phyloP scores from a whole-genome alignment of 2,329 filamentous ascomycete species.

The Penicillium sp. region DNA sequence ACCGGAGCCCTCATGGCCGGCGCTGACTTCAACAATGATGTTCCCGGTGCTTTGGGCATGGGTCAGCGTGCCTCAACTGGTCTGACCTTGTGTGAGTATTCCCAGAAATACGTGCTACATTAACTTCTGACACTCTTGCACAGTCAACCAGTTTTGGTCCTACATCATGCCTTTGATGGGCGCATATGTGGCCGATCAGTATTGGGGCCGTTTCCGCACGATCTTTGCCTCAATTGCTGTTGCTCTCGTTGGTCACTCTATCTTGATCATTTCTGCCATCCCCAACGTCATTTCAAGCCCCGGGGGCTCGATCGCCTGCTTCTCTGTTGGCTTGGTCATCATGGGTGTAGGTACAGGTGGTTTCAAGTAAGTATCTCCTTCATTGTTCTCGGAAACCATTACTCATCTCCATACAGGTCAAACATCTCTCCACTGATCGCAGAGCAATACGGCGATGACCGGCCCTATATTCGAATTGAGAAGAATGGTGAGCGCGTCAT shows the following conservation, averaged over 20 bases:
- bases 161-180: constrained; percentile 60
- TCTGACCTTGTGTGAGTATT: constrained; percentile 44
- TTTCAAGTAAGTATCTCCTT: constrained; percentile 57
- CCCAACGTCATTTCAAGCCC: constrained; percentile 60
- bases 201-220: constrained; percentile 67
- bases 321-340: constrained; percentile 63
- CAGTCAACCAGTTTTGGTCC: constrained; percentile 61
- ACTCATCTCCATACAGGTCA: constrained; percentile 35
- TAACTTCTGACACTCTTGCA: not conserved
- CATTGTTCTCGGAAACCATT: not conserved
- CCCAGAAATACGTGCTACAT: not conserved
- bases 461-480: constrained; percentile 56
- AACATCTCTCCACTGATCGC: constrained; percentile 72
- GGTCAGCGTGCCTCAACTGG: constrained; percentile 57
- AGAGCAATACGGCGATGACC: constrained; percentile 64
- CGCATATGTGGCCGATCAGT: constrained; percentile 64
- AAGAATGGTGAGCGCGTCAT: constrained; percentile 65
- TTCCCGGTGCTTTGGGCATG: constrained; percentile 56
- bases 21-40: constrained; percentile 17
- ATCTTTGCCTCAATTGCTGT: constrained; percentile 65
- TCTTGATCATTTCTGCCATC: constrained; percentile 64
- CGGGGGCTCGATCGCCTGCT: constrained; percentile 60
- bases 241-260: constrained; percentile 64
- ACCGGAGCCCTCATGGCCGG: constrained; percentile 46
- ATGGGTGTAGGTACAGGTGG: constrained; percentile 75